Base-by-base conservation (phyloP, 495 filamentous ascomycete genomes). In the Aspergillus olivimuriae region DNA sequence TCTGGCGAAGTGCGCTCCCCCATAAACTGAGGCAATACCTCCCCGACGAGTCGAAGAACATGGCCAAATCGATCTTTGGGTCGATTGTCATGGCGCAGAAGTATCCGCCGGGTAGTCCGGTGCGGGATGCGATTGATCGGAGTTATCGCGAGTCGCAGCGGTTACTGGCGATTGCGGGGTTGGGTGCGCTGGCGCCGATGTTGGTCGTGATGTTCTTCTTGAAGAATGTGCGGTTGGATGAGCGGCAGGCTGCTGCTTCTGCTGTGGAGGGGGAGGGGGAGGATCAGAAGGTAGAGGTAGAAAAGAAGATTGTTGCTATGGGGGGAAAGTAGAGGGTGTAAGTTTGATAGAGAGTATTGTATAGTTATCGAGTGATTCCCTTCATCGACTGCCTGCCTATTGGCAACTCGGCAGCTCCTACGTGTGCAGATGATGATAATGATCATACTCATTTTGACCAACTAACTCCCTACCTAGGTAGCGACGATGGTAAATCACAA, bases 1-100 rank as follows among this genome's bases (percentile, higher is more conserved):
- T 59, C 39, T 59, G 56, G 56, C 43, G 56, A 16, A 56, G 47
- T 19, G 51, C 45, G 8, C 56, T 59, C 9, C 56, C 52, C 0
- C 26, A n/a, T 0, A 59, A 52, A 18, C 41, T 59, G 15, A 16
- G 23, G 4, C 7, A 45, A 8, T 47, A 59, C 21, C 40, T 59
- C 8, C 56, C 56, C 3, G 40, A 31, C 4, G 50, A 53, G 5
- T 4, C 47, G 23, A 59, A 59, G 34, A 19, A n/a, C 9, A 47
- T 53, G 14, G 52, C 53, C 1, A 41, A 48, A 2, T n/a, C 42
- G 4, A 59, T 59, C 16, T 56, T 59, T 6, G 45, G 53, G 1
- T 51, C 47, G 7, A 53, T 59, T 35, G 46, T 52, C 5, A 36
- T 51, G 0, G 56, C 56, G 4, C 34, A 48, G 22, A 48, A 42